Percentiles rank a stretch among this genome's conserved stretches.
Conservation (phyloP, 768 basidiomycete genomes). For the Panus rudis region DNA sequence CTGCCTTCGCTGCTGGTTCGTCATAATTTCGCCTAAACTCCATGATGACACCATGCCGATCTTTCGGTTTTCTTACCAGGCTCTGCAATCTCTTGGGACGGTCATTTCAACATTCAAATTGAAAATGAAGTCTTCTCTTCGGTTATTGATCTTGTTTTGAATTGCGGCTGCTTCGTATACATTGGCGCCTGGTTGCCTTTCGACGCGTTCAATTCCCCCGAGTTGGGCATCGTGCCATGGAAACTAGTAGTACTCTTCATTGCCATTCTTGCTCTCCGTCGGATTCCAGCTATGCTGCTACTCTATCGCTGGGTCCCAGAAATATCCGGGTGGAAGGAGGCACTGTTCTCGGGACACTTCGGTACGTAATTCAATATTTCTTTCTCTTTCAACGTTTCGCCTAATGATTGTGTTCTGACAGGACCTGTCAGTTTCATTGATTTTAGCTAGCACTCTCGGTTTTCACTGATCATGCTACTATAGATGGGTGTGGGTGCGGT, state of each 20-base stretch:
- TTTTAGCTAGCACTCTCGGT: background rate
- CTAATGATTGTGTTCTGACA: background rate
- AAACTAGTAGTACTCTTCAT: constrained; percentile 62
- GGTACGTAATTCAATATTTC: constrained; percentile 33
- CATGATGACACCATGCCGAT: no score
- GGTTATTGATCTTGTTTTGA: constrained; percentile 83
- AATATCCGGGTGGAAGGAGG: constrained; percentile 77
- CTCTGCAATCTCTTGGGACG: constrained; percentile 89
- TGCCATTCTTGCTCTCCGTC: constrained; percentile 62
- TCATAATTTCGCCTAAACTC: background rate
- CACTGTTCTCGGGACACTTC: constrained; percentile 89
- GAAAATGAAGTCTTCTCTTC: constrained; percentile 86
- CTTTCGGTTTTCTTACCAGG: no score
- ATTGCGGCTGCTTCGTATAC: constrained; percentile 76
- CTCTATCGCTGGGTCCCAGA: constrained; percentile 86
- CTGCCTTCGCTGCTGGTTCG: constrained; percentile 77
- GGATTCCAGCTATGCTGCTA: constrained; percentile 72
- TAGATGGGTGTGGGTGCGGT: constrained; percentile 91
- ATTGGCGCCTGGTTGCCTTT: constrained; percentile 87
- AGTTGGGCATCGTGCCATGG: constrained; percentile 63
- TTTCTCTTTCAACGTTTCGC: background rate
- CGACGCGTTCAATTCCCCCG: constrained; percentile 43
- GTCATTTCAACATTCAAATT: constrained; percentile 69
- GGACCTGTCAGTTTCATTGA: constrained; percentile 9
- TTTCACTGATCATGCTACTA: background rate